Conservation (phyloP, 345 rosid species). For the Ceriops zippeliana region DNA sequence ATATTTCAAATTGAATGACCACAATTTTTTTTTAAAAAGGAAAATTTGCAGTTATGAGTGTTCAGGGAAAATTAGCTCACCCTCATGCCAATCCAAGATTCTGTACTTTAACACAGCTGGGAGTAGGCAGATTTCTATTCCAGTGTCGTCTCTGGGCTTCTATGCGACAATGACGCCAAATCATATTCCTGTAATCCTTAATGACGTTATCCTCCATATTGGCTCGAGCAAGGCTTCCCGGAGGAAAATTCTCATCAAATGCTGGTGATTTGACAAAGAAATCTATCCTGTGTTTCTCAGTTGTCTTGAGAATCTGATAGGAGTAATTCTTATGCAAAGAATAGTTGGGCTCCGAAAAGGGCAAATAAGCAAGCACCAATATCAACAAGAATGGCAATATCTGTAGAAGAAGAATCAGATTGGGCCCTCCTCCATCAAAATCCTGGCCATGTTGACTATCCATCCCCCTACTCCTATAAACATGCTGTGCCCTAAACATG, state of each 20-base stretch:
- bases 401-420: slow-evolving; percentile 56
- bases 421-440: slow-evolving; percentile 33
- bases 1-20: too few relatives aligned
- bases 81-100: slow-evolving; percentile 57
- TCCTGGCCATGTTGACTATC: slow-evolving; percentile 47
- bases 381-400: slow-evolving; percentile 68
- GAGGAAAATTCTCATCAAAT: slow-evolving; percentile 65
- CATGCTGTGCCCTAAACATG: slow-evolving; percentile 41
- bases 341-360: slow-evolving; percentile 70
- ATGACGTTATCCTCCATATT: slow-evolving; percentile 61
- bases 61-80: slow-evolving; percentile 20
- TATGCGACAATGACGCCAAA: slow-evolving; percentile 63
- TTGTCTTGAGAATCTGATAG: slow-evolving; percentile 62
- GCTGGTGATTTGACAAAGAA: slow-evolving; percentile 63
- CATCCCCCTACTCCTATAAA: slow-evolving; percentile 45
- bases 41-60: too few relatives aligned
- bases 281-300: slow-evolving; percentile 63
- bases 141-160: slow-evolving; percentile 76
- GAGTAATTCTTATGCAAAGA: slow-evolving; percentile 56
- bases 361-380: slow-evolving; percentile 69
- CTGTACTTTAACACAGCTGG: slow-evolving; percentile 67
- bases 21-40: too few relatives aligned
- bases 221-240: slow-evolving; percentile 63
- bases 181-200: slow-evolving; percentile 61
- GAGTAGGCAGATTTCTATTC: slow-evolving; percentile 74